phyloP scores from a whole-genome alignment of 1,284 basidiomycete genomes.

The Ceratobasidium sp. region DNA sequence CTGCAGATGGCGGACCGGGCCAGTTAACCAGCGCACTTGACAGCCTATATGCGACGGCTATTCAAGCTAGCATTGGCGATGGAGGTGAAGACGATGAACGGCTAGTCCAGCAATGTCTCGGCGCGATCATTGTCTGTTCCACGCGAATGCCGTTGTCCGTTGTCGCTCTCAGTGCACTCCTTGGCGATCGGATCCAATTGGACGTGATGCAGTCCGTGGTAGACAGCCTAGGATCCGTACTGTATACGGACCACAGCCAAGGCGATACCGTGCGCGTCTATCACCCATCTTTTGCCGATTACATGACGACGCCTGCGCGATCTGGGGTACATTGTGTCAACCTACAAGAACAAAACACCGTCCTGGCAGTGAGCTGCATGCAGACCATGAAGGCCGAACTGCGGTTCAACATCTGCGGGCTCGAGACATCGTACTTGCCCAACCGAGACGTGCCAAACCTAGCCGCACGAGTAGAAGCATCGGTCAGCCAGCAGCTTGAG shows the following conservation, averaged over 20 bases:
- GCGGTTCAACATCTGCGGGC: conserved; percentile 25
- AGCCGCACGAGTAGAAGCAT: not conserved
- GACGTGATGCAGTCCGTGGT: not conserved
- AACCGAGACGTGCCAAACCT: not conserved
- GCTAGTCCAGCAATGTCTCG: conserved; percentile 1
- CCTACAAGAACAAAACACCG: not conserved
- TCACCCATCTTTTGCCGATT: conserved; percentile 9
- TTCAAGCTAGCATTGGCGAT: conserved; percentile 6
- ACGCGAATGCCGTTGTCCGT: not conserved
- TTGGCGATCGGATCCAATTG: not conserved
- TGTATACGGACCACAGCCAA: not conserved
- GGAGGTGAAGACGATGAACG: not conserved
- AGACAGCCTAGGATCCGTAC: not conserved
- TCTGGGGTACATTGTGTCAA: conserved; percentile 12
- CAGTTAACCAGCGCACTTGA: conserved; percentile 9
- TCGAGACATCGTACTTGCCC: conserved; percentile 21
- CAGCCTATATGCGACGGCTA: conserved; percentile 5
- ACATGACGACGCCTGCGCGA: not conserved
- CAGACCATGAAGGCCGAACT: not conserved
- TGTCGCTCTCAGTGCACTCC: not conserved
- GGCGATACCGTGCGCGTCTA: not conserved
- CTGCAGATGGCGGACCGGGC: no score
- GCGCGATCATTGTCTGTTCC: not conserved
- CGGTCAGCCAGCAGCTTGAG: not conserved
- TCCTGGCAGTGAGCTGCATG: not conserved